Percentiles rank a stretch among this genome's conserved stretches.
Conservation (phyloP, 768 basidiomycete genomes). For the Boletus subparvulus region DNA sequence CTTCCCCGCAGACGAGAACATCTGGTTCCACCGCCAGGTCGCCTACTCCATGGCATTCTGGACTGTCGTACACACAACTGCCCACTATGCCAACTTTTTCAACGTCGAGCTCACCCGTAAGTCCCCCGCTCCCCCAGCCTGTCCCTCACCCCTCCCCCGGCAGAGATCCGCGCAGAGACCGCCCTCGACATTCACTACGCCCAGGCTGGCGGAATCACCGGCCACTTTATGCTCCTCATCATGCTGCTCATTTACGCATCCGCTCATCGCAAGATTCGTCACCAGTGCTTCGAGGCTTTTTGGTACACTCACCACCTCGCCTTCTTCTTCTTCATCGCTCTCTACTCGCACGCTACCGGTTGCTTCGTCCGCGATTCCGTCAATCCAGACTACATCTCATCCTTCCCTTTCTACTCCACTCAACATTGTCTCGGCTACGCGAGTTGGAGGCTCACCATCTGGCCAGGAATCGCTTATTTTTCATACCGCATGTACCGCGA, state of each 20-base stretch:
- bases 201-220: constrained; percentile 89
- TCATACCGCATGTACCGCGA: constrained; percentile 84
- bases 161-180: constrained; percentile 76
- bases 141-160: neutral
- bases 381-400: constrained; percentile 61
- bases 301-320: constrained; percentile 97
- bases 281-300: constrained; percentile 92
- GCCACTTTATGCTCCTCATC: constrained; percentile 92
- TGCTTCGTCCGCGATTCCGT: constrained; percentile 92
- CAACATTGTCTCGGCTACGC: constrained; percentile 89
- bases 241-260: constrained; percentile 94
- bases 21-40: constrained; percentile 95
- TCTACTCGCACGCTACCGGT: constrained; percentile 88
- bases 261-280: constrained; percentile 83
- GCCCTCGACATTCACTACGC: constrained; percentile 87
- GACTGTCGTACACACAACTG: constrained; percentile 89
- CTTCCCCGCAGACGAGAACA: constrained; percentile 91
- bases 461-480: constrained; percentile 89
- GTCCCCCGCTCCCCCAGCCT: constrained; percentile 20
- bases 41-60: constrained; percentile 95
- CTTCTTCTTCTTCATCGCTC: constrained; percentile 90
- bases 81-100: constrained; percentile 92
- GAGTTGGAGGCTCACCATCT: constrained; percentile 90
- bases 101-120: constrained; percentile 85
- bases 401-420: constrained; percentile 87